These are phyloP conservation scores for Oropetium thomaeum DNA, from an alignment of 176 grass and related monocot species.

Conservation along the genomic window DNA sequence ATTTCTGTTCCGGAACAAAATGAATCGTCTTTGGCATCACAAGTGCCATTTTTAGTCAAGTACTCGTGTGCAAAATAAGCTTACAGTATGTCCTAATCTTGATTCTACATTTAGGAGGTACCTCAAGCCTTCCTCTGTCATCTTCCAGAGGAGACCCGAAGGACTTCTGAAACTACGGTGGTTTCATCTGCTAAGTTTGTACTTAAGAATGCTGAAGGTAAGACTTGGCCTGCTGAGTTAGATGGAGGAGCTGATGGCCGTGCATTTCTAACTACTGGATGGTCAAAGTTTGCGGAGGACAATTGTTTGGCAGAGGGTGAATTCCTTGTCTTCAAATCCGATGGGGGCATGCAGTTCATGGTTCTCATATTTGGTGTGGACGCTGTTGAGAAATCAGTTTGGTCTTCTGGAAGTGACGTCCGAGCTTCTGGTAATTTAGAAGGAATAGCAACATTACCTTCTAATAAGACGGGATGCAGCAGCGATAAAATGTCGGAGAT, in stretches of 20 bases:
- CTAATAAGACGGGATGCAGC: not conserved
- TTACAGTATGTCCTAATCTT: constrained; percentile 8
- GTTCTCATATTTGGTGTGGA: constrained; percentile 56
- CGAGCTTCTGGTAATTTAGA: not conserved
- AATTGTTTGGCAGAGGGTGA: constrained; percentile 51
- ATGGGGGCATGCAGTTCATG: constrained; percentile 52
- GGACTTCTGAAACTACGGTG: not conserved
- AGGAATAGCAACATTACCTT: constrained; percentile 8
- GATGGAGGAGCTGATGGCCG: constrained; percentile 25
- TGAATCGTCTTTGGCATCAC: not conserved
- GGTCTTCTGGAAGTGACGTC: not conserved
- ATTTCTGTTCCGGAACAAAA: not conserved
- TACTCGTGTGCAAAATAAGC: not conserved
- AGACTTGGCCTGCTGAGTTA: constrained; percentile 46
- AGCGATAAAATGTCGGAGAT: not conserved
- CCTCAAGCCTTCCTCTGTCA: constrained; percentile 43
- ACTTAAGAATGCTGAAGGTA: constrained; percentile 41
- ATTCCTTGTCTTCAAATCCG: constrained; percentile 66
- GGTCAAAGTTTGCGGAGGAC: constrained; percentile 69
- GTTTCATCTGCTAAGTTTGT: not conserved
- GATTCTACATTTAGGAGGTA: constrained; percentile 43
- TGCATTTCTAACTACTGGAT: constrained; percentile 53
- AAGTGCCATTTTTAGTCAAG: not conserved
- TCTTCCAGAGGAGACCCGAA: constrained; percentile 20
- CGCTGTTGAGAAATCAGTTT: constrained; percentile 56